Evolutionary conservation across 2,329 filamentous ascomycete genomes (phyloP), one percentile per base, ranked within the genome.

Genomic region (Fusarium luffae): DNA sequence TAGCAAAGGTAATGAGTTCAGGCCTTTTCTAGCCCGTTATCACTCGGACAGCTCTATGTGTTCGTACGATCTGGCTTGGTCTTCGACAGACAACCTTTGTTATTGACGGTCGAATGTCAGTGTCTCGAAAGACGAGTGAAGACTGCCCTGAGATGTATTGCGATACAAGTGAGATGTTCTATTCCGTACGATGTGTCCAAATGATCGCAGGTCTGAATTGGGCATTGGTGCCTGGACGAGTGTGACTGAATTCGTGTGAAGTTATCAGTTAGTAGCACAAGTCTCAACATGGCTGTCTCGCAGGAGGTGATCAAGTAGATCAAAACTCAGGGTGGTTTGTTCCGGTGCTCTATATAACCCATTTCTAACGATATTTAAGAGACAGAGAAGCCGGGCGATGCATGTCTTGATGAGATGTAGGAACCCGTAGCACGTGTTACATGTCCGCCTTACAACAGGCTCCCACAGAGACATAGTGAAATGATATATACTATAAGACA

Each of bases 231-330:
- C 13, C 32, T 42, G 23, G 11, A 41, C 12, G 23, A 51, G 32
- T 41, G 23, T 25, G 18, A 51, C 32, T 51, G 32, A 21, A 25
- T 7, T 25, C n/a, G 16, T 41, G 18, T 27, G 14, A 18, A 40
- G 32, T 16, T 18, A 51, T 27, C 18, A 5, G 32, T 8, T 23
- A 51, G 32, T 41, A 18, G 18, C 16, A 41, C 32, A 41, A 25
- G 32, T 34, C 25, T 27, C 23, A 28, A 19, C 49, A 40, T 25
- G 79, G 70, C 2, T 42, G 23, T 13, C 37, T 41, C n/a, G 21
- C 37, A 49, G 37, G 34, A 23, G 19, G 13, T 16, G 19, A 48
- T 21, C n/a, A 28, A 48, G 18, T 23, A 25, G 8, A 14, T 21
- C 19, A 43, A 30, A 27, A 30, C n/a, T 3, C 8, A 63, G 42